Evolutionary conservation across 768 basidiomycete species (phyloP), one percentile per base, ranked within the genome.

Genomic region (Boletus fagicola): DNA sequence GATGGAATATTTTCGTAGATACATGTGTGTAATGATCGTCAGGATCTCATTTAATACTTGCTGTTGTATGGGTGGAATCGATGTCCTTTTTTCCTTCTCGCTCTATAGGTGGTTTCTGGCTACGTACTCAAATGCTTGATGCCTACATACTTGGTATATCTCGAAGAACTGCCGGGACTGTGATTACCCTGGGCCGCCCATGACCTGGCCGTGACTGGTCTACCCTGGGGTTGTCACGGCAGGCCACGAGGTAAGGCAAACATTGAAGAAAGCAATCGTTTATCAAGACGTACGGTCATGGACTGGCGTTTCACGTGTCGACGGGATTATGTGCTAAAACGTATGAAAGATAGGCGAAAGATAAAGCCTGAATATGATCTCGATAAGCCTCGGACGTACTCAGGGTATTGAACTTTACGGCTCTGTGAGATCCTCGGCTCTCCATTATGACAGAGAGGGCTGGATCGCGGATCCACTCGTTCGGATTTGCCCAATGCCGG

Each of bases 401-500:
- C 10, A 28, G 18, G 3, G 26, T 11, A 5, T 18, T 26, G 5
- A 44, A 22, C 28, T 15, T 45, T 44, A 36, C 20, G 49, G 38
- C 39, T 31, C 50, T 39, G 16, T 38, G 35, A 61, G 53, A 51
- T 61, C 49, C 45, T 51, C 59, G 53, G 60, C 44, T n/a, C 49
- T 8, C 35, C 31, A 31, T 49, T 46, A 18, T 62, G 60, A 52
- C 60, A 57, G 50, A 44, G 15, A 40, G 60, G 60, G 54, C 60
- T 57, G 54, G 36, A 61, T 61, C 60, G 30, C 45, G 47, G 60
- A 62, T 49, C 46, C 46, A 13, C 22, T 22, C 31, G 20, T 24
- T 26, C 20, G 22, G 47, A 60, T 59, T 44, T 51, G 22, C n/a
- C n/a, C n/a, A n/a, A n/a, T n/a, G n/a, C 20, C 26, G 13, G 12